A percentile compares a stretch with the other conserved stretches of the same genome.
Evolutionary conservation across 1,284 basidiomycete genomes (phyloP).

Genomic region (Inonotus obliquus): DNA sequence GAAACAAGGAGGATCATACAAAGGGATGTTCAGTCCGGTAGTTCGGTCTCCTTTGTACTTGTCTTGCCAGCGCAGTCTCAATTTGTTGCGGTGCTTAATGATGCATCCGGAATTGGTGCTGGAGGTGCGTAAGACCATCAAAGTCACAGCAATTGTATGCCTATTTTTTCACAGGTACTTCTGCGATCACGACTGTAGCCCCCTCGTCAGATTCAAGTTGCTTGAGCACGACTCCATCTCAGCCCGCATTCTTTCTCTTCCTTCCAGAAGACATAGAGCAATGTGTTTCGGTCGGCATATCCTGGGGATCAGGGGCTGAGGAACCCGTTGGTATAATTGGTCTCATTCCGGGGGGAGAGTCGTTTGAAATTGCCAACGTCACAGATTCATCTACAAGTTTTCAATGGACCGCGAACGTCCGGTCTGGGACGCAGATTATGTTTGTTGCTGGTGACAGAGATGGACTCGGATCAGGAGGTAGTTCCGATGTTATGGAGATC

Average conservation of each 20-base stretch:
- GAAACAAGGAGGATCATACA: slow-evolving; percentile 21
- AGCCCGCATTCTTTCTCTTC: slow-evolving; percentile 16
- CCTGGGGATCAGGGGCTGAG: slow-evolving; percentile 11
- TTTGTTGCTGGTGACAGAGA: slow-evolving; percentile 18
- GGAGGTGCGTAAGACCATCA: slow-evolving; percentile 12
- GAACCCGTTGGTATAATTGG: slow-evolving; percentile 15
- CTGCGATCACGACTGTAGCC: slow-evolving; percentile 17
- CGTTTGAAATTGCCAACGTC: slow-evolving; percentile 17
- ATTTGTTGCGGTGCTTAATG: slow-evolving; percentile 18
- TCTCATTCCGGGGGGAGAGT: slow-evolving; percentile 18
- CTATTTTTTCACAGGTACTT: slow-evolving; percentile 9
- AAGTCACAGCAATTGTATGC: background rate
- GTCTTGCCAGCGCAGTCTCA: slow-evolving; percentile 18
- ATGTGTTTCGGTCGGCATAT: slow-evolving; percentile 15
- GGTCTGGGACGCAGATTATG: slow-evolving; percentile 13
- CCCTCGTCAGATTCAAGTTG: slow-evolving; percentile 17
- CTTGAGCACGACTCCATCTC: slow-evolving; percentile 8
- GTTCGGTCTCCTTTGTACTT: slow-evolving; percentile 16
- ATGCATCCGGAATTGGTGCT: slow-evolving; percentile 17
- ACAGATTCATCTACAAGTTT: slow-evolving; percentile 4
- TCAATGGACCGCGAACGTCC: slow-evolving; percentile 13
- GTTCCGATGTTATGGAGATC: slow-evolving; percentile 16
- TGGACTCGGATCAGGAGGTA: slow-evolving; percentile 18
- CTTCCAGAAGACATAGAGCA: slow-evolving; percentile 15
- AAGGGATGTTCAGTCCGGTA: slow-evolving; percentile 11